phyloP scores from a whole-genome alignment of 176 grass and related monocot genomes.

The Chrysopogon serrulatus region DNA sequence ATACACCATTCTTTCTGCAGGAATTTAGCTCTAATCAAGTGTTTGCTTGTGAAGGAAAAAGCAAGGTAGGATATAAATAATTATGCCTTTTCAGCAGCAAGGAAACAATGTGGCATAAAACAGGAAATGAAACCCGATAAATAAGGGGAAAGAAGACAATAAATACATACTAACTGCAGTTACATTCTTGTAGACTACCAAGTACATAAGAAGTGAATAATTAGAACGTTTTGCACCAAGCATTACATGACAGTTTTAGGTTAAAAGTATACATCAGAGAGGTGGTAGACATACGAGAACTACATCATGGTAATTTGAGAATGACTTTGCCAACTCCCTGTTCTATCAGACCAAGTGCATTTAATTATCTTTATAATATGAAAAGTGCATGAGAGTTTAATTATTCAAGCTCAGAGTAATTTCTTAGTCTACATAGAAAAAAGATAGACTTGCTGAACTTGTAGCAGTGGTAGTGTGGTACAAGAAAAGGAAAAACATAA shows the following conservation, averaged over 20 bases:
- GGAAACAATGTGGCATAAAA: not conserved
- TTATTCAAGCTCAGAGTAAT: not conserved
- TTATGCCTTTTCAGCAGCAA: conserved; percentile 4
- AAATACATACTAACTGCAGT: conserved; percentile 3
- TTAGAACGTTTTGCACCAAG: not conserved
- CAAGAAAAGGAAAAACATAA: not conserved
- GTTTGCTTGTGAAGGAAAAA: conserved; percentile 9
- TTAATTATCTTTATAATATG: not conserved
- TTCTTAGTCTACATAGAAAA: not conserved
- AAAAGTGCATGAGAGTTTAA: not conserved
- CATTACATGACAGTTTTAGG: conserved; percentile 6
- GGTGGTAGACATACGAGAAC: conserved; percentile 52
- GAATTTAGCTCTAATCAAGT: not conserved
- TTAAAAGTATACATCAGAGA: not conserved
- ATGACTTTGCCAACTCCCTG: conserved; percentile 50
- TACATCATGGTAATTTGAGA: too few species aligned
- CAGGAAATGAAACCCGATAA: not conserved
- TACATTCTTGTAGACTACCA: not conserved
- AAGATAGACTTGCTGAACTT: conserved; percentile 15
- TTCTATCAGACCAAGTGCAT: not conserved
- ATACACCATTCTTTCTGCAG: not conserved
- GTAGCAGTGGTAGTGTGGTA: not conserved
- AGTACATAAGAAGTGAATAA: conserved; percentile 11
- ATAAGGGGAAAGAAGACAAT: not conserved
- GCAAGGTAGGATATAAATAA: not conserved